phyloP scores from a whole-genome alignment of 108 stramenopile species.

The Pseudonitzschia multistriata region DNA sequence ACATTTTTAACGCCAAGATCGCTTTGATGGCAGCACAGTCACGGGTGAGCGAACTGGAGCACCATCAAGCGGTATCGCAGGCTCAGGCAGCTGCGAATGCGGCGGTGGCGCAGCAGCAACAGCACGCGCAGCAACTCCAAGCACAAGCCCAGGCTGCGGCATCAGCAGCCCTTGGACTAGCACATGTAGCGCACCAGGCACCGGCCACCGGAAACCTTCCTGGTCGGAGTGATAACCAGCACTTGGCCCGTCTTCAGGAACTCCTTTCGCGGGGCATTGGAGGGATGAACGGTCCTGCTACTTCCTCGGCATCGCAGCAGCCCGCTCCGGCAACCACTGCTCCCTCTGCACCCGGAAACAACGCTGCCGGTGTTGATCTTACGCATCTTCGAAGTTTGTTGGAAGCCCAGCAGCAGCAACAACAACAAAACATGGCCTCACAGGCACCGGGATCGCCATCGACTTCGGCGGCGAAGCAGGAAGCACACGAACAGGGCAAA shows the following conservation, averaged over 20 bases:
- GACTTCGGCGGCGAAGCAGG: not conserved
- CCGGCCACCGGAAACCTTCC: not conserved
- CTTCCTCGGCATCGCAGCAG: not conserved
- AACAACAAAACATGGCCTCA: not conserved
- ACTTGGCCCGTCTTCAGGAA: constrained; percentile 12
- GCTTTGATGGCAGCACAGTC: constrained; percentile 16
- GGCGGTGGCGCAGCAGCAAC: not conserved
- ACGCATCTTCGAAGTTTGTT: constrained; percentile 3
- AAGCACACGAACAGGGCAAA: no score
- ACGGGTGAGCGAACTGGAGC: constrained; percentile 9
- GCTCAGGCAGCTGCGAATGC: not conserved
- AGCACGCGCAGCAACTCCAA: not conserved
- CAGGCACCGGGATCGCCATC: not conserved
- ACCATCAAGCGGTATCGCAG: not conserved
- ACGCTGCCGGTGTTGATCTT: constrained; percentile 11
- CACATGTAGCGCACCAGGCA: not conserved
- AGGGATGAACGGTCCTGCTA: not conserved
- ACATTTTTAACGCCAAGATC: constrained; percentile 13
- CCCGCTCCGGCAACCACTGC: not conserved
- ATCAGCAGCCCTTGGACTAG: constrained; percentile 4
- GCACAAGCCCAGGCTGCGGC: constrained; percentile 8
- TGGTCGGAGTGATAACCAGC: not conserved
- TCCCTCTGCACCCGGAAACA: not conserved
- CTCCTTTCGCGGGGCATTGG: not conserved
- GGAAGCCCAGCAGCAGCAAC: constrained; percentile 13